phyloP scores from a whole-genome alignment of 345 rosid genomes.

The Eucalyptus virginea region DNA sequence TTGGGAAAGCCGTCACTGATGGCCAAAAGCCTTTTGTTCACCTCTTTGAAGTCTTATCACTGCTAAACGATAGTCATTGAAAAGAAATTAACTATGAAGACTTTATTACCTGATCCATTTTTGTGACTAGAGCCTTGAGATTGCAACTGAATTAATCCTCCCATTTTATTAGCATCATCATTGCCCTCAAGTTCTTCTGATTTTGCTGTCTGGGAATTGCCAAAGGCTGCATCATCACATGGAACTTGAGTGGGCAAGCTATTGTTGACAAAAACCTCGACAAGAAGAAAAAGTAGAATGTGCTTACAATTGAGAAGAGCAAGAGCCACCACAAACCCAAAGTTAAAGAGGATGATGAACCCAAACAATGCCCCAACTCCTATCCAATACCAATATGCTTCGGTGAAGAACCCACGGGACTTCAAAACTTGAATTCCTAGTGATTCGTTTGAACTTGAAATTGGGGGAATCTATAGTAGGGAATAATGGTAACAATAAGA shows the following conservation, averaged over 20 bases:
- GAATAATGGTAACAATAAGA: no score
- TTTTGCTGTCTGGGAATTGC: slow-evolving; percentile 20
- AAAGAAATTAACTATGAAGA: background rate
- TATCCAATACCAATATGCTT: background rate
- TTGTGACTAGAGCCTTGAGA: no score
- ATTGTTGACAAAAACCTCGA: background rate
- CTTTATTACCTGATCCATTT: background rate
- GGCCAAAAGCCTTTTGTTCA: no score
- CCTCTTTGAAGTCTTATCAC: background rate
- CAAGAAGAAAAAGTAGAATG: background rate
- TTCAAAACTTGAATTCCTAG: no score
- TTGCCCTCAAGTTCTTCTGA: no score
- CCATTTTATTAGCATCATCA: no score
- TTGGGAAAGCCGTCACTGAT: background rate
- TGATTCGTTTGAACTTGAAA: no score
- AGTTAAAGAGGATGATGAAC: slow-evolving; percentile 8
- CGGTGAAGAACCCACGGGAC: no score
- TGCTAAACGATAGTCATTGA: background rate
- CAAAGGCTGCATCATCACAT: slow-evolving; percentile 32
- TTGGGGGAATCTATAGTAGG: no score
- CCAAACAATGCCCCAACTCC: slow-evolving; percentile 21
- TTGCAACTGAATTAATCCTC: no score
- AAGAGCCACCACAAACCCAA: slow-evolving; percentile 13
- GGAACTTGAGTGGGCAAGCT: background rate
- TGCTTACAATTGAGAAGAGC: slow-evolving; percentile 20